Conservation (phyloP, 148 eudicot genomes). For the Rhododendron williamsianum region DNA sequence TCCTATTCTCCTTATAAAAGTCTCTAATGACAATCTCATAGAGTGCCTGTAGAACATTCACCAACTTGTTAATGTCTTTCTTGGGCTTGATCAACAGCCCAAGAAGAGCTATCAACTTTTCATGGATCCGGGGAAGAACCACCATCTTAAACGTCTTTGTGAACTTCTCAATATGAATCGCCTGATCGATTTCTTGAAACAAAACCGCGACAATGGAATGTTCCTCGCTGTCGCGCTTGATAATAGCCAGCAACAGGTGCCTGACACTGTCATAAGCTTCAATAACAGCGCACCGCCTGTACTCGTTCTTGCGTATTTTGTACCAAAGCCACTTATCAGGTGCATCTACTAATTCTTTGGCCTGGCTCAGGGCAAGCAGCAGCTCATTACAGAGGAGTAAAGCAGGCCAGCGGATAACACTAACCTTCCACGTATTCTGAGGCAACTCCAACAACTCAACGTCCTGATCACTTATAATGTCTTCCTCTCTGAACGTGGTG, state of each 20-base stretch:
- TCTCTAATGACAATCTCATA: conserved; percentile 70
- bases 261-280: conserved; percentile 77
- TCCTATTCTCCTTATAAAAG: conserved; percentile 55
- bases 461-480: conserved; percentile 66
- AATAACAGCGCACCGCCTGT: conserved; percentile 80
- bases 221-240: conserved; percentile 54
- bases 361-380: conserved; percentile 85
- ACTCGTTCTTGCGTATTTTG: conserved; percentile 79
- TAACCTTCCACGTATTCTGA: conserved; percentile 75
- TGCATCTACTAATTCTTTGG: conserved; percentile 84
- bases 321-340: conserved; percentile 90
- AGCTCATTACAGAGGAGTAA: conserved; percentile 88
- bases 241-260: conserved; percentile 57
- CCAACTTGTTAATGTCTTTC: conserved; percentile 55
- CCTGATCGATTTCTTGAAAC: conserved; percentile 80
- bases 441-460: conserved; percentile 88
- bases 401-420: conserved; percentile 93
- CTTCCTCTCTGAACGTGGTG: conserved; percentile 79
- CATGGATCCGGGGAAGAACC: conserved; percentile 64
- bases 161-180: conserved; percentile 63
- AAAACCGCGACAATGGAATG: conserved; percentile 57
- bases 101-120: conserved; percentile 56
- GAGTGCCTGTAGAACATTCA: conserved; percentile 75
- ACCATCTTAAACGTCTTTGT: conserved; percentile 65
- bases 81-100: conserved; percentile 41